These are phyloP conservation scores for Beta vulgaris DNA, from an alignment of 148 eudicot species.

Conservation along the genomic window DNA sequence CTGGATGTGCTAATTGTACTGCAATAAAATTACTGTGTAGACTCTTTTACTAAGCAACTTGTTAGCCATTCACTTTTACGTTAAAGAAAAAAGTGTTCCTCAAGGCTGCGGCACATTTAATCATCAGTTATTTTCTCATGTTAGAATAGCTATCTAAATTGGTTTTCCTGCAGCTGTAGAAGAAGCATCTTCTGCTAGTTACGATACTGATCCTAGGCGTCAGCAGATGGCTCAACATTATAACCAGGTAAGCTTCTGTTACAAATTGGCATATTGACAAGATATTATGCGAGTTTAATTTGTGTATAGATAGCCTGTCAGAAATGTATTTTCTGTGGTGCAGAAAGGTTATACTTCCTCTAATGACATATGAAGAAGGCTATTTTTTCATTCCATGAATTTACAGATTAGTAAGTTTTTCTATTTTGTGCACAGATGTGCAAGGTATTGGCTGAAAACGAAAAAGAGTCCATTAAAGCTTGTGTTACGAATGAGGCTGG, in stretches of 20 bases:
- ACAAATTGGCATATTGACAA: not conserved
- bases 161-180: slow-evolving; percentile 45
- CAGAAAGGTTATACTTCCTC: too few species aligned
- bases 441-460: slow-evolving; percentile 42
- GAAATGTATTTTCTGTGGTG: not conserved
- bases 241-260: slow-evolving; percentile 52
- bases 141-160: not conserved
- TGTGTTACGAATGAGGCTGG: slow-evolving; percentile 34
- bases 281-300: too few species aligned
- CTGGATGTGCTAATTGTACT: not conserved
- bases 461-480: slow-evolving; percentile 37
- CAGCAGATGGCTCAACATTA: slow-evolving; percentile 51
- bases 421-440: slow-evolving; percentile 45
- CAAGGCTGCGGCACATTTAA: not conserved
- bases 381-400: not conserved
- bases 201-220: slow-evolving; percentile 48
- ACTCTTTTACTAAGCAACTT: too few species aligned
- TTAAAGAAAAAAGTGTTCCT: too few species aligned
- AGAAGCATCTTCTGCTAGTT: slow-evolving; percentile 43
- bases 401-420: not conserved
- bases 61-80: too few species aligned
- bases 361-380: too few species aligned
- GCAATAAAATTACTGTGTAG: not conserved
- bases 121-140: not conserved
- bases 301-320: not conserved